Evolutionary conservation across 805 yeast genomes (phyloP), one percentile per base, ranked within the genome.

Genomic region (Kuraishia cidri): DNA sequence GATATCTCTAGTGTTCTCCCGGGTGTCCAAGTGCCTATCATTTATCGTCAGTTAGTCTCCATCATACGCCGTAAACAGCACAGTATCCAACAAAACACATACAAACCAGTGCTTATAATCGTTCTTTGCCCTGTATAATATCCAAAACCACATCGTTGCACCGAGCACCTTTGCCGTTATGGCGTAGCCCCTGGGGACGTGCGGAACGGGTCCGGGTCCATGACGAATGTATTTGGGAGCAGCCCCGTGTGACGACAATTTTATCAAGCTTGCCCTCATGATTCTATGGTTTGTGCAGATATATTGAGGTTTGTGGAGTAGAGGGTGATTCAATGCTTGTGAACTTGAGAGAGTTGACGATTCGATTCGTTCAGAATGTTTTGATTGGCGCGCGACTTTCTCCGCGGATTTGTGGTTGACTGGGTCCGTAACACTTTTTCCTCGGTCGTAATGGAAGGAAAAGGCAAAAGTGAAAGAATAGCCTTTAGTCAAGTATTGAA

Each of bases 101-200:
- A 46, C 80, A 41, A 67, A 60, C 72, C 77, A 72, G 24, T 72
- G 75, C 47, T 71, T 65, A 43, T 76, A 77, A 46, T 77, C 90
- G 52, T 81, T 77, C 59, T 79, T 77, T 29, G 82, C 66, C 54
- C 95, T 69, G 67, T 81, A 84, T 50, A 85, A 67, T 40, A 85
- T 70, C 83, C 90, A 85, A 58, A 83, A 85, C 83, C 92, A 82
- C 84, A 82, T 79, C 34, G 87, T 69, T 25, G 90, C 94, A 8
- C 95, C 95, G 27, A 85, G 66, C 14, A 68, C 54, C 45, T 79
- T 79, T 29, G 84, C 70, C 14, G 78, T 67, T 56, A 75, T 64
- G 37, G 71, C 66, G 47, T 78, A 69, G 26, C 69, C 58, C 2
- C 70, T 60, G 26, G 75, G 72, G 13, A 75, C 75, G 44, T 79